These are phyloP conservation scores for Pichia inconspicua DNA, from an alignment of 1,139 yeast genomes.

Conservation along the genomic window DNA sequence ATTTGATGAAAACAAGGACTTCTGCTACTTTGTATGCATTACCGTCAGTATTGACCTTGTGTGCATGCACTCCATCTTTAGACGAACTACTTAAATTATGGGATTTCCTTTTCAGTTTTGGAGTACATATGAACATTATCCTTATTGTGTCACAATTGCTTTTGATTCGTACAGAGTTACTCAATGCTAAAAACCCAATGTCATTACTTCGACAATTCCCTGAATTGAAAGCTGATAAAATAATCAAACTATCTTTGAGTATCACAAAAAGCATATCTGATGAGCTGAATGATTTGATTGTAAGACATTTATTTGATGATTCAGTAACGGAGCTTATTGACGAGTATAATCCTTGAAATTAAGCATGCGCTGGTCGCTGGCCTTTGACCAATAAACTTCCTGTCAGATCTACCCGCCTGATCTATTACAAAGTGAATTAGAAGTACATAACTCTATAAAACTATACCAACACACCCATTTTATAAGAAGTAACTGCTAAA, in stretches of 20 bases:
- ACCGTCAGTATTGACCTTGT: constrained; percentile 77
- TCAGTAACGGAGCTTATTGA: constrained; percentile 32
- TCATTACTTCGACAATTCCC: constrained; percentile 68
- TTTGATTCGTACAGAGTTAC: constrained; percentile 52
- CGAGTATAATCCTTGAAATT: constrained; percentile 10
- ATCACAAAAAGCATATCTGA: constrained; percentile 73
- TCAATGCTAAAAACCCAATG: constrained; percentile 65
- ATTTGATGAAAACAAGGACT: constrained; percentile 53
- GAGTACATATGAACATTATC: constrained; percentile 78
- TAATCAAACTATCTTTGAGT: constrained; percentile 67
- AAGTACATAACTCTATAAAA: neutral
- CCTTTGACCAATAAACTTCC: too few species aligned
- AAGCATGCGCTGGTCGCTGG: neutral
- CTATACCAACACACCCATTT: too few species aligned
- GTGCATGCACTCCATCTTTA: constrained; percentile 87
- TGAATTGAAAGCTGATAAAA: constrained; percentile 59
- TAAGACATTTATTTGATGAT: constrained; percentile 64
- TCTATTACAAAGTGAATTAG: neutral
- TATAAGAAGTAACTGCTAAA: neutral
- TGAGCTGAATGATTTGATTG: constrained; percentile 56
- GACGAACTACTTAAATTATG: constrained; percentile 68
- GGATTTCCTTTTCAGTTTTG: constrained; percentile 90
- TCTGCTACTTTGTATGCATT: constrained; percentile 85
- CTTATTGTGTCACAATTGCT: constrained; percentile 81
- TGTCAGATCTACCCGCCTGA: too few species aligned